Evolutionary conservation across 2,329 filamentous ascomycete species (phyloP).

Genomic region (Colletotrichum scovillei): DNA sequence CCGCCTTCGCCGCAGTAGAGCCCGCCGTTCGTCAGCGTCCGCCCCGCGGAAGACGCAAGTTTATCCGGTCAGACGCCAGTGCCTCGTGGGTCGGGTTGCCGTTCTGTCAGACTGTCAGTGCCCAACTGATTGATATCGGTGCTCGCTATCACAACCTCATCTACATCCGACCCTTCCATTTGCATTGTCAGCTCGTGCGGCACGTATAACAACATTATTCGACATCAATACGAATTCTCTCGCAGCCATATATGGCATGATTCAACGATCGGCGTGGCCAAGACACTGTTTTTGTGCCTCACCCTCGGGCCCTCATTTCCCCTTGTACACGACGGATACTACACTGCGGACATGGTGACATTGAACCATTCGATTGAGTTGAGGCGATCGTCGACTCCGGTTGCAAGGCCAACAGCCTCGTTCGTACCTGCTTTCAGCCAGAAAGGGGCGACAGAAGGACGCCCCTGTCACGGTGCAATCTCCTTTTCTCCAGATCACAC

Average conservation of each 20-base stretch:
- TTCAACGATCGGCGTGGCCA: background rate
- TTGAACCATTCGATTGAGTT: constrained; percentile 17
- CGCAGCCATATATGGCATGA: constrained; percentile 1
- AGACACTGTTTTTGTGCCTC: background rate
- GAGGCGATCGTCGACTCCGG: background rate
- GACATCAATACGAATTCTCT: background rate
- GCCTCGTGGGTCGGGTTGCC: background rate
- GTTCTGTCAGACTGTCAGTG: background rate
- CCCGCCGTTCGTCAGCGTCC: constrained; percentile 15
- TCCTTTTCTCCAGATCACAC: constrained; percentile 14
- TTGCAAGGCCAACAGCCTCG: background rate
- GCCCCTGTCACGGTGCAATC: constrained; percentile 24
- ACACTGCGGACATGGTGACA: constrained; percentile 10
- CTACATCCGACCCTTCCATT: constrained; percentile 1
- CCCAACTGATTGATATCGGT: background rate
- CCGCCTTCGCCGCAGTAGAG: constrained; percentile 23
- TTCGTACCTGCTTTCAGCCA: constrained; percentile 5
- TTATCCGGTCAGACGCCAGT: constrained; percentile 13
- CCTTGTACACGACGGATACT: background rate
- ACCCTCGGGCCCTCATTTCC: background rate
- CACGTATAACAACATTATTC: background rate
- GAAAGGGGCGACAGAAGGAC: background rate
- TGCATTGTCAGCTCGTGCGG: constrained; percentile 9
- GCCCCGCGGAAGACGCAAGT: constrained; percentile 17
- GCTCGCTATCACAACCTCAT: background rate